A percentile compares a stretch with the other conserved stretches of the same genome.
Conservation (phyloP, 805 yeast species). For the Saccharomycopsis olivae region DNA sequence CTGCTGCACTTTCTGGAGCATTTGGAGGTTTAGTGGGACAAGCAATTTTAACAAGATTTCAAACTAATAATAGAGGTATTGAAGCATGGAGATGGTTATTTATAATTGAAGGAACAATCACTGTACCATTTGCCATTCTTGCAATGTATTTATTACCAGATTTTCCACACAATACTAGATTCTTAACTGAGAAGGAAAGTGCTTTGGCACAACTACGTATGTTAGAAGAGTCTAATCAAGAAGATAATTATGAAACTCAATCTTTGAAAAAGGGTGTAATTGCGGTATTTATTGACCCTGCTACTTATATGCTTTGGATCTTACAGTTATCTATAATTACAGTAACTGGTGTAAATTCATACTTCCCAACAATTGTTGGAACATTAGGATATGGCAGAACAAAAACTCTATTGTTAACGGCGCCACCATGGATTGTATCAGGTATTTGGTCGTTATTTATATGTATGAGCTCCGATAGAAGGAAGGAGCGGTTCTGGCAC, state of each 20-base stretch:
- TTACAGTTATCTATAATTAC: conserved; percentile 33
- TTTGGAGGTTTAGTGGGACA: conserved; percentile 46
- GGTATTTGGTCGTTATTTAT: conserved; percentile 40
- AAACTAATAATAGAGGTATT: conserved; percentile 20
- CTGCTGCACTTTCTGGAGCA: conserved; percentile 44
- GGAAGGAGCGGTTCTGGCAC: conserved; percentile 45
- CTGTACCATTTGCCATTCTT: conserved; percentile 29
- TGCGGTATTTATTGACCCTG: conserved; percentile 9
- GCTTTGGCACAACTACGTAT: conserved; percentile 16
- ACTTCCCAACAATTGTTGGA: conserved; percentile 50
- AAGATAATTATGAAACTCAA: conserved; percentile 6
- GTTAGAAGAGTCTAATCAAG: conserved; percentile 8
- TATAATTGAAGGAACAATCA: conserved; percentile 39
- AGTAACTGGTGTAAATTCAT: conserved; percentile 52
- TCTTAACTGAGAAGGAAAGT: conserved; percentile 28
- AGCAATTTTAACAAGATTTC: conserved; percentile 28
- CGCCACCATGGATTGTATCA: conserved; percentile 46
- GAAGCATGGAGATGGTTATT: conserved; percentile 41
- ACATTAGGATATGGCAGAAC: conserved; percentile 41
- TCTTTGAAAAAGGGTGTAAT: conserved; percentile 4
- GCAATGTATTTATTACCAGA: conserved; percentile 30
- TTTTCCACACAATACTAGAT: conserved; percentile 30
- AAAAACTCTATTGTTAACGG: conserved; percentile 44
- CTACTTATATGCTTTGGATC: conserved; percentile 12
- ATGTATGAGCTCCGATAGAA: conserved; percentile 46